A percentile compares a stretch with the other conserved stretches of the same genome.
Evolutionary conservation across 176 grass and related monocot species (phyloP).

Genomic region (Oryza longistaminata): DNA sequence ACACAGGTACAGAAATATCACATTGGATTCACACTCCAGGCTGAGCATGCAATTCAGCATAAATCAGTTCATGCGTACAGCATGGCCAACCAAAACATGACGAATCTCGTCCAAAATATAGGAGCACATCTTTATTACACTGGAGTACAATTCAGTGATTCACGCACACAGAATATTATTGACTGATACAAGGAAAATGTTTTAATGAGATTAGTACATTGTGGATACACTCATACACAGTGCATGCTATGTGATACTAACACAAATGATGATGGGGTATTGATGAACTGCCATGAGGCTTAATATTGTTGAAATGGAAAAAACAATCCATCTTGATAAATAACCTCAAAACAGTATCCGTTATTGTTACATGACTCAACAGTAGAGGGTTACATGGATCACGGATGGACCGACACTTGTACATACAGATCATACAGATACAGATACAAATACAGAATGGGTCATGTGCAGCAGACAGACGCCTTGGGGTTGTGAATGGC

Average conservation of each 20-base stretch:
- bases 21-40: too few relatives aligned
- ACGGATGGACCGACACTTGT: not conserved
- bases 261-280: too few relatives aligned
- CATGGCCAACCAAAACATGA: not conserved
- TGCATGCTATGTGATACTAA: not conserved
- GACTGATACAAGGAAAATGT: not conserved
- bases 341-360: not conserved
- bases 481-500: not conserved
- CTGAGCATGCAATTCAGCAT: too few relatives aligned
- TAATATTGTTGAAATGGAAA: not conserved
- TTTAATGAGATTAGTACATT: not conserved
- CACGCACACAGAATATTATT: not conserved
- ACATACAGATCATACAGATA: conserved; percentile 26
- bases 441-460: not conserved
- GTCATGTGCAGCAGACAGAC: conserved; percentile 1
- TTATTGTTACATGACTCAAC: conserved; percentile 25
- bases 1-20: too few relatives aligned
- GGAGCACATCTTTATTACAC: too few relatives aligned
- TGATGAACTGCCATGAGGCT: too few relatives aligned
- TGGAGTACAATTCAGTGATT: too few relatives aligned
- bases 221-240: not conserved
- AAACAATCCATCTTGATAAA: not conserved
- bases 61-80: not conserved
- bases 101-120: not conserved
- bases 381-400: not conserved